phyloP scores from a whole-genome alignment of 805 yeast species.

The Jamesozyma gamospora region DNA sequence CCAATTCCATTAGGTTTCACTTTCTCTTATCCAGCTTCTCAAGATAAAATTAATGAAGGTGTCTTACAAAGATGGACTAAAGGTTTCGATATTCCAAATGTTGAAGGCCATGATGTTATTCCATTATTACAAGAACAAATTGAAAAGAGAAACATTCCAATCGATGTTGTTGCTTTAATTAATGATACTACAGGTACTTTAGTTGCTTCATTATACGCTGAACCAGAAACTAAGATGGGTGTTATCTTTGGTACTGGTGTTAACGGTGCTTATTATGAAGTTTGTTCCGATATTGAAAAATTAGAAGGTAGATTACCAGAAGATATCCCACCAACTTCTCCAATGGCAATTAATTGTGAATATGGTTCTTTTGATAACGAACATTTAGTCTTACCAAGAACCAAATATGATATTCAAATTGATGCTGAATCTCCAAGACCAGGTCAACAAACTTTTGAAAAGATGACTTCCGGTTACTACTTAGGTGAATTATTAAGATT shows the following conservation, averaged over 20 bases:
- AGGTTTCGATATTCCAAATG: slow-evolving; percentile 88
- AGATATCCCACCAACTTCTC: slow-evolving; percentile 53
- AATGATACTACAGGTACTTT: slow-evolving; percentile 97
- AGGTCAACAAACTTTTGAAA: slow-evolving; percentile 90
- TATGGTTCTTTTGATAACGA: slow-evolving; percentile 97
- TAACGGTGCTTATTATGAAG: slow-evolving; percentile 92
- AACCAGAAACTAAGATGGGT: slow-evolving; percentile 85
- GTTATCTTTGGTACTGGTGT: slow-evolving; percentile 95
- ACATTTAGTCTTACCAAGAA: slow-evolving; percentile 74
- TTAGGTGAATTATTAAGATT: slow-evolving; percentile 86
- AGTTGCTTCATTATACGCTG: slow-evolving; percentile 90
- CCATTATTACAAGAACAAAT: slow-evolving; percentile 80
- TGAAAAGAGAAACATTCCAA: slow-evolving; percentile 55
- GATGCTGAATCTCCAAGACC: slow-evolving; percentile 91
- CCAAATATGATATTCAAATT: slow-evolving; percentile 71
- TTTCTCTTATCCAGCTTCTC: slow-evolving; percentile 84
- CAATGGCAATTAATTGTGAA: slow-evolving; percentile 97
- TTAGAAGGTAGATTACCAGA: slow-evolving; percentile 56
- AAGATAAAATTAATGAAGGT: slow-evolving; percentile 75
- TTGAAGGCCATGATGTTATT: slow-evolving; percentile 90
- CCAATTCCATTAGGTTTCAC: slow-evolving; percentile 85
- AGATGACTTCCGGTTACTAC: slow-evolving; percentile 95
- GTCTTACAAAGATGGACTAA: slow-evolving; percentile 93
- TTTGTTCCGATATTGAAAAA: slow-evolving; percentile 64
- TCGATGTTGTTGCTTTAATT: slow-evolving; percentile 81